Percentiles rank a stretch among this genome's conserved stretches.
Evolutionary conservation across 139 green algal species (phyloP).

Genomic region (Pseudopediastrum boryanum): DNA sequence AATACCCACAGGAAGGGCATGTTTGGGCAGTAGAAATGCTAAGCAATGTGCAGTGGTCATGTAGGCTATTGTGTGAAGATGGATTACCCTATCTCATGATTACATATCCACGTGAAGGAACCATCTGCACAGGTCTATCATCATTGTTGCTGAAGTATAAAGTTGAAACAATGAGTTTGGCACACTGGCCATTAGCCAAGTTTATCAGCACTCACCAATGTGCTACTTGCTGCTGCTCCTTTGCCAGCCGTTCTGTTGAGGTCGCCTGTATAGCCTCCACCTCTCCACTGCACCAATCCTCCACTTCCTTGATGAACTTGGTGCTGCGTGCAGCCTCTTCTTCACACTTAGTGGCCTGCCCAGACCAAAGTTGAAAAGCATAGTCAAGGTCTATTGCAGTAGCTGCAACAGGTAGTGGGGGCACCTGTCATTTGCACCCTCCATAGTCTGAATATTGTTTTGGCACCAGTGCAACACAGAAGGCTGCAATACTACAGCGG

Average conservation of each 20-base stretch:
- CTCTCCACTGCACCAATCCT: constrained; percentile 46
- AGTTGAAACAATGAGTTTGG: not conserved
- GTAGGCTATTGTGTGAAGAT: not conserved
- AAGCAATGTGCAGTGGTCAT: not conserved
- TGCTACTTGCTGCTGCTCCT: not conserved
- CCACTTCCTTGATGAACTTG: constrained; percentile 29
- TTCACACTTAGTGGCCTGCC: no score
- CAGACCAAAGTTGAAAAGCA: no score
- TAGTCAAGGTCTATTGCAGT: no score
- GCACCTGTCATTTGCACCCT: no score
- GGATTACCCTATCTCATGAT: no score
- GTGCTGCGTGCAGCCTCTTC: no score
- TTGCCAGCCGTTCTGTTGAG: not conserved
- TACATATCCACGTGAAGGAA: not conserved
- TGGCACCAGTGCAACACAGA: no score
- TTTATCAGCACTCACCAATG: constrained; percentile 27
- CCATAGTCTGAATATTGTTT: no score
- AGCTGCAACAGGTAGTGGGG: no score
- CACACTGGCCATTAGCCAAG: not conserved
- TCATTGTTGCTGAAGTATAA: not conserved
- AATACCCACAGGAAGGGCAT: no score
- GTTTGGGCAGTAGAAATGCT: not conserved
- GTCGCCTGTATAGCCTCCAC: constrained; percentile 34
- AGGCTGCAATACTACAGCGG: no score
- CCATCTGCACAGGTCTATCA: not conserved